Base-by-base conservation (phyloP, 768 basidiomycete genomes). In the Dendrothele bispora region DNA sequence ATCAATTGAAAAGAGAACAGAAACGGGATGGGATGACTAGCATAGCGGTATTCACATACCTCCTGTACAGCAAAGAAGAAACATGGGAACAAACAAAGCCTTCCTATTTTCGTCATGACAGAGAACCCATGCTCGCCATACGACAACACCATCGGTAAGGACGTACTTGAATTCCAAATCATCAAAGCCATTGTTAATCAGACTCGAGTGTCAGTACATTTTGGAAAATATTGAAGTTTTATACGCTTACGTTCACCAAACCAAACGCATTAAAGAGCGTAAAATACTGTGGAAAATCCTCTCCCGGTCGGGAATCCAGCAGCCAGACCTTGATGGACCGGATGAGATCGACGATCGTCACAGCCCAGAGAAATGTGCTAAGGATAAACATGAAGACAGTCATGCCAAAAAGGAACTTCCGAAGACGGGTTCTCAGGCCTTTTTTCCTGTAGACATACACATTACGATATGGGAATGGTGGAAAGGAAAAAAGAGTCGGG, bases 41-140 rank as follows among this genome's bases (percentile, higher is more conserved):
- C n/a, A n/a, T n/a, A n/a, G n/a, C n/a, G n/a, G n/a, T n/a, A n/a
- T n/a, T n/a, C n/a, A n/a, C n/a, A n/a, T n/a, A n/a, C n/a, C n/a
- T n/a, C n/a, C n/a, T 11, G 39, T 39, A 41, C 39, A 41, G 30
- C 18, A 30, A 21, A 41, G 39, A 27, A 41, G 38, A 25, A 39
- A 41, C 4, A 39, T 24, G 20, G 30, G 24, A 7, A 30, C 15
- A 14, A 41, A 3, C 15, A 48, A 15, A 10, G 28, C 38, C 17
- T 10, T 34, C 14, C 21, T 39, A 24, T 35, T 17, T 7, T 48
- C 46, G 28, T 8, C 22, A 12, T 21, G 18, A 17, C 46, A 48
- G n/a, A 48, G 38, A 2, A 41, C 28, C 46, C 46, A 48, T 28
- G 46, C 46, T 18, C 46, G 46, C 46, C 46, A 48, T 6, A 48